Percentiles rank a stretch among this genome's conserved stretches.
These are phyloP conservation scores for Cicer bijugum DNA, from an alignment of 306 rosid species.

Conservation along the genomic window DNA sequence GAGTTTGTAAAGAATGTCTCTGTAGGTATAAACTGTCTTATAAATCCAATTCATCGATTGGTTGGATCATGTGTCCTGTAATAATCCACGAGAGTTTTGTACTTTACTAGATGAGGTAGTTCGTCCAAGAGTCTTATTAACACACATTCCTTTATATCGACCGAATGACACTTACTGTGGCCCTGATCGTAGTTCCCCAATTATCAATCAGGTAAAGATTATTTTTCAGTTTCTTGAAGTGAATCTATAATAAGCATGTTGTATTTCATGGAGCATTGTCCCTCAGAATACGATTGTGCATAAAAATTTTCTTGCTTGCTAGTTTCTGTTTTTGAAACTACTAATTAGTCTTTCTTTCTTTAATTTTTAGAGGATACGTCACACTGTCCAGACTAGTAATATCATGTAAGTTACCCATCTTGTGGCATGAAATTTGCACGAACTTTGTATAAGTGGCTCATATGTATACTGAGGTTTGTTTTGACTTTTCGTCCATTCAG, in stretches of 20 bases:
- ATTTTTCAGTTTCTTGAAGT: constrained; percentile 34
- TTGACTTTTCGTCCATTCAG: constrained; percentile 51
- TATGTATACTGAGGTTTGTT: constrained; percentile 22
- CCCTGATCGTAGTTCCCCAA: constrained; percentile 62
- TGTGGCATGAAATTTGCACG: constrained; percentile 29
- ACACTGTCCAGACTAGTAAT: constrained; percentile 37
- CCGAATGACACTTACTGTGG: constrained; percentile 68
- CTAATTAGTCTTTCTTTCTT: constrained; percentile 34
- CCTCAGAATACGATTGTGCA: constrained; percentile 16
- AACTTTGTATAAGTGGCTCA: constrained; percentile 6
- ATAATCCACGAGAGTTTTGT: constrained; percentile 37
- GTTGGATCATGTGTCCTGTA: constrained; percentile 25
- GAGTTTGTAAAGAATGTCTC: constrained; percentile 68
- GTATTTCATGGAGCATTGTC: constrained; percentile 14
- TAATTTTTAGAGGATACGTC: constrained; percentile 58
- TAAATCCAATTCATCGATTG: constrained; percentile 37
- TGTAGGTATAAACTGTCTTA: constrained; percentile 54
- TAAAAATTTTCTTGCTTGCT: constrained; percentile 36
- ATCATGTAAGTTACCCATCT: constrained; percentile 60
- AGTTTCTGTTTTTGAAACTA: constrained; percentile 44
- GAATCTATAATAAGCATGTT: constrained; percentile 22
- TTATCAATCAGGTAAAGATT: constrained; percentile 74
- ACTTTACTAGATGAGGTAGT: constrained; percentile 53
- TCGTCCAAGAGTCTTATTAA: constrained; percentile 71
- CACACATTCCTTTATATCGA: constrained; percentile 82